Conservation (phyloP, 805 yeast genomes). For the Yarrowia keelungensis region DNA sequence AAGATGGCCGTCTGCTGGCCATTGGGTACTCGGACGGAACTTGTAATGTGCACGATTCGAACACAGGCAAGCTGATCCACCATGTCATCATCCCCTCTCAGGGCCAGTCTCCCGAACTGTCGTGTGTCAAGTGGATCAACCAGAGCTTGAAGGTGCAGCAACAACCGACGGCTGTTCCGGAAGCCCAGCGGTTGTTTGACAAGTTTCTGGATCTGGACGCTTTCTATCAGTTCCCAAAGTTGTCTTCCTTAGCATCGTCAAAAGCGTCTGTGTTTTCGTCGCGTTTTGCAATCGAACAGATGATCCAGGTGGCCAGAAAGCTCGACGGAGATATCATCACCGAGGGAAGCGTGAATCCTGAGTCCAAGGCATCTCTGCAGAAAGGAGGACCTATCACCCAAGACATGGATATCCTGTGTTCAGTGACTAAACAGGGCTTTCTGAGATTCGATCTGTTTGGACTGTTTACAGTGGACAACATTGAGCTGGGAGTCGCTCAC, state of each 20-base stretch:
- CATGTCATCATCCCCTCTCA: conserved; percentile 27
- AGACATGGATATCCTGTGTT: conserved; percentile 17
- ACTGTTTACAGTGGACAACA: conserved; percentile 25
- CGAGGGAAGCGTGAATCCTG: conserved; percentile 1
- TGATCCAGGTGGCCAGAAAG: conserved; percentile 33
- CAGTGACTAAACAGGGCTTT: conserved; percentile 4
- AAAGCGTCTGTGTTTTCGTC: conserved; percentile 28
- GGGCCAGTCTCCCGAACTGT: conserved; percentile 37
- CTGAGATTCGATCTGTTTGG: conserved; percentile 26
- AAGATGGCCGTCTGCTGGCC: conserved; percentile 54
- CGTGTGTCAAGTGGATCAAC: conserved; percentile 52
- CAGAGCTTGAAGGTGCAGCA: conserved; percentile 47
- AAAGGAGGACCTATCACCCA: conserved; percentile 2
- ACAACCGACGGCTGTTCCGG: conserved; percentile 42
- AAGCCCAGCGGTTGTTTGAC: conserved; percentile 46
- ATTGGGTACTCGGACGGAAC: conserved; percentile 56
- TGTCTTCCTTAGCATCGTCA: conserved; percentile 36
- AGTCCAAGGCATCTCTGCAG: neutral
- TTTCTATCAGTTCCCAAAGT: conserved; percentile 40
- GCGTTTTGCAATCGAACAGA: conserved; percentile 33
- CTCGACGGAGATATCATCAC: conserved; percentile 21
- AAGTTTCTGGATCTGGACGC: conserved; percentile 45
- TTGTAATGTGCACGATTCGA: conserved; percentile 56
- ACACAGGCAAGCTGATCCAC: conserved; percentile 55
- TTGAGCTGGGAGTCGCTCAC: conserved; percentile 8